A percentile compares a stretch with the other conserved stretches of the same genome.
Conservation (phyloP, 352 stramenopile genomes). For the Pseudoperonospora humuli region DNA sequence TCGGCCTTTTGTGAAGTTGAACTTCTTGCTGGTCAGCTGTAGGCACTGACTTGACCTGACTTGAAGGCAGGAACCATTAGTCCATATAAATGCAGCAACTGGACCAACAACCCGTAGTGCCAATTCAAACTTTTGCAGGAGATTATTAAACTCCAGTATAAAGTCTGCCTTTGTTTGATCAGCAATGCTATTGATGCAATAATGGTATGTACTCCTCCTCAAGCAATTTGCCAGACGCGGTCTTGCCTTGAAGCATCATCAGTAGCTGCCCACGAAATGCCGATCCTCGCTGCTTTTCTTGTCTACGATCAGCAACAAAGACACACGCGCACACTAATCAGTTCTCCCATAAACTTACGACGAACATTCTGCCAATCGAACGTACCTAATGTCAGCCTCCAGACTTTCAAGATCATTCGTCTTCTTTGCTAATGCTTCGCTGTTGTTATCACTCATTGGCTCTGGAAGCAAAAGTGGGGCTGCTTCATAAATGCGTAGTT, state of each 20-base stretch:
- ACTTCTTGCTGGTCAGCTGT: too few species aligned
- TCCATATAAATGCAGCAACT: too few species aligned
- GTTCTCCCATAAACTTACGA: not conserved
- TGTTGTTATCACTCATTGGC: not conserved
- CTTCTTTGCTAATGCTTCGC: slow-evolving; percentile 3
- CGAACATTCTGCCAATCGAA: not conserved
- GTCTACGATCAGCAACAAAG: slow-evolving; percentile 10
- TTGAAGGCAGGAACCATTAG: too few species aligned
- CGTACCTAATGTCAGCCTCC: slow-evolving; percentile 44
- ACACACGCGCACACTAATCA: not conserved
- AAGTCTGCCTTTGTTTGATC: not conserved
- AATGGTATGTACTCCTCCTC: slow-evolving; percentile 37
- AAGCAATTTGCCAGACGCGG: slow-evolving; percentile 38
- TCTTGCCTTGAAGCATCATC: slow-evolving; percentile 50
- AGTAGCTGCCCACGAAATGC: slow-evolving; percentile 49
- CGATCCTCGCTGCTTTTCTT: slow-evolving; percentile 34
- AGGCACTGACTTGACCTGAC: too few species aligned
- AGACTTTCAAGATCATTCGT: slow-evolving; percentile 22
- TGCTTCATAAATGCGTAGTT: slow-evolving; percentile 16
- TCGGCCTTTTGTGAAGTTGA: too few species aligned
- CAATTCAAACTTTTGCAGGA: not conserved
- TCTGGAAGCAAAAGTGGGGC: slow-evolving; percentile 7
- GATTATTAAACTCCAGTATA: not conserved
- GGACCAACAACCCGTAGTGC: too few species aligned
- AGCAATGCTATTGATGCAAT: slow-evolving; percentile 6